Evolutionary conservation across 2,329 filamentous ascomycete genomes (phyloP), one percentile per base, ranked within the genome.

Genomic region (Sporothrix brasiliensis): DNA sequence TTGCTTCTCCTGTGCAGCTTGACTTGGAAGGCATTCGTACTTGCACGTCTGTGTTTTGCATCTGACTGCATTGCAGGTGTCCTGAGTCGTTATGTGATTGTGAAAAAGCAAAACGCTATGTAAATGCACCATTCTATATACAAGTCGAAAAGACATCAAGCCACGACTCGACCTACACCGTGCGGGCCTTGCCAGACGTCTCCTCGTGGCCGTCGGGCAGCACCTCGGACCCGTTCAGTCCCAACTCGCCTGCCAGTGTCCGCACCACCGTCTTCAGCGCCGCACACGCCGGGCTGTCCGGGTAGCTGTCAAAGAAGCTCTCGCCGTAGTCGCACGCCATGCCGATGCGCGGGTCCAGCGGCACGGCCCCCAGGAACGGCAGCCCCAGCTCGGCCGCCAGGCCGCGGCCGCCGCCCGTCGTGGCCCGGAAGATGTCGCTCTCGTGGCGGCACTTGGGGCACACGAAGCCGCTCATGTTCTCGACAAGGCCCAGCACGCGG

Each of bases 401-500:
- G 54, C 87, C 88, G 70, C 85, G 85, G 2, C 92, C 95, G 24
- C 96, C 95, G 10, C 95, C 95, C 0, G 95, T 99, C 11, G 92
- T 96, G 13, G 95, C 89, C 75, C 89, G 87, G 83, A 99, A 99
- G 66, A 99, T 97, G 79, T 97, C 88, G 76, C 86, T 90, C 78
- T 89, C 84, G 74, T 93, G 89, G 69, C 88, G 92, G 80, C 95
- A 99, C 70, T 92, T 94, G 11, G 94, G 94, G 78, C 95, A 99
- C 68, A 99, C 94, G 76, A 98, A 99, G 3, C 93, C 93, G 71
- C 90, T 92, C 95, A 99, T 99, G 78, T 99, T 99, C 83, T 99
- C 95, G 19, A 97, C 95, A 53, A 99, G 84, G 0, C 95, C 95
- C 3, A 99, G 80, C 7, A 99, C 88, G 63, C 85, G 87, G 75